These are phyloP conservation scores for Zymoseptoria brevis DNA, from an alignment of 2,329 filamentous ascomycete species.

Conservation along the genomic window DNA sequence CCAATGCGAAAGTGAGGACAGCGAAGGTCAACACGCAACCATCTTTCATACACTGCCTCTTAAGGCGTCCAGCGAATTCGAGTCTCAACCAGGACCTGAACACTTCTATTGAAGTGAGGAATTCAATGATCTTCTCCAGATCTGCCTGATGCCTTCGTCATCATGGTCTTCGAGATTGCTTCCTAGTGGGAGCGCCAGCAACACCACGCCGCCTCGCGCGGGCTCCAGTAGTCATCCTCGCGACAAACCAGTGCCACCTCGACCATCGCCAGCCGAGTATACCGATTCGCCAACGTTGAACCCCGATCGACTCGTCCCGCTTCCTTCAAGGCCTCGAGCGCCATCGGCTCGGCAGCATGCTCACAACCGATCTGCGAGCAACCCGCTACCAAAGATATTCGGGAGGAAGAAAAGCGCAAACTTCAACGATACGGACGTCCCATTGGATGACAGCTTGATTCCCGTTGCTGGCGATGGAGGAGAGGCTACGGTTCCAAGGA, in stretches of 20 bases:
- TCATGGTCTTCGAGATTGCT: conserved; percentile 28
- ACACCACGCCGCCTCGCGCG: conserved; percentile 10
- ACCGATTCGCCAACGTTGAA: conserved; percentile 20
- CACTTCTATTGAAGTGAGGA: background rate
- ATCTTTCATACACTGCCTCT: background rate
- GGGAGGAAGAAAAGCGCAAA: conserved; percentile 47
- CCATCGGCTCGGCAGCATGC: conserved; percentile 17
- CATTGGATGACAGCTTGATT: conserved; percentile 41
- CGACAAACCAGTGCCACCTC: conserved; percentile 20
- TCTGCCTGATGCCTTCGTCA: conserved; percentile 24
- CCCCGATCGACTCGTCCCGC: conserved; percentile 13
- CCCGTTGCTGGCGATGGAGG: conserved; percentile 31
- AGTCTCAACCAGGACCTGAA: background rate
- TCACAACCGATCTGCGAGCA: conserved; percentile 61
- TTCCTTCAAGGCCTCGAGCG: conserved; percentile 14
- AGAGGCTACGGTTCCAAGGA: conserved; percentile 17
- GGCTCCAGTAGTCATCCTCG: conserved; percentile 8
- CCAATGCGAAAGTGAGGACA: background rate
- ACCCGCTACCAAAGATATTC: conserved; percentile 69
- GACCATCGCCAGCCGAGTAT: conserved; percentile 12
- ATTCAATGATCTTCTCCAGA: background rate
- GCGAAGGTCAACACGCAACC: background rate
- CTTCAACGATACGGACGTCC: conserved; percentile 24
- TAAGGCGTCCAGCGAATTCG: background rate
- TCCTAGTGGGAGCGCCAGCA: conserved; percentile 17